Evolutionary conservation across 2,329 filamentous ascomycete species (phyloP).

Genomic region (Juglanconis oblonga): DNA sequence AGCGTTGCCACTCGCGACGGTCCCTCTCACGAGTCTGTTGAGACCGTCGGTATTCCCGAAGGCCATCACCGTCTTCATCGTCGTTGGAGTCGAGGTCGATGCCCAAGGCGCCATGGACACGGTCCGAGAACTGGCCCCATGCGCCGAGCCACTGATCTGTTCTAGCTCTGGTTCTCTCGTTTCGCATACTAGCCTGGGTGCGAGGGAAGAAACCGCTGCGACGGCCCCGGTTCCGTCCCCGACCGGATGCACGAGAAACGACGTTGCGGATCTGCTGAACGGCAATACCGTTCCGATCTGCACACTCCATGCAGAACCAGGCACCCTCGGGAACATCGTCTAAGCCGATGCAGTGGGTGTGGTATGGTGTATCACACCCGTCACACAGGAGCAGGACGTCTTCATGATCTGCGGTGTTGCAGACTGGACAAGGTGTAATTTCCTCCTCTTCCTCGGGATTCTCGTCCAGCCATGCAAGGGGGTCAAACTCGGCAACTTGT

Average conservation of each 20-base stretch:
- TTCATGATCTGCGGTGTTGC: slow-evolving; percentile 76
- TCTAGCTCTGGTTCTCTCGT: slow-evolving; percentile 60
- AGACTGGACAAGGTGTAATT: slow-evolving; percentile 76
- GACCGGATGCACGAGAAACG: slow-evolving; percentile 24
- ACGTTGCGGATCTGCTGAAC: slow-evolving; percentile 29
- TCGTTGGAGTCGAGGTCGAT: slow-evolving; percentile 85
- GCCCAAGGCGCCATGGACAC: slow-evolving; percentile 64
- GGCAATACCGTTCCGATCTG: slow-evolving; percentile 45
- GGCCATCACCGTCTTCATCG: slow-evolving; percentile 62
- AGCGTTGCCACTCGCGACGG: slow-evolving; percentile 63
- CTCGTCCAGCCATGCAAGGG: slow-evolving; percentile 70
- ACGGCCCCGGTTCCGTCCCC: slow-evolving; percentile 9
- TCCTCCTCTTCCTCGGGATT: slow-evolving; percentile 70
- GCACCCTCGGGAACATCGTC: slow-evolving; percentile 70
- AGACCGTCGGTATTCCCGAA: slow-evolving; percentile 52
- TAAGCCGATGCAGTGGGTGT: slow-evolving; percentile 87
- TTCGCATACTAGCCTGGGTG: slow-evolving; percentile 56
- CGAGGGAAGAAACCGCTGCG: slow-evolving; percentile 45
- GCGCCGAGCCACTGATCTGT: slow-evolving; percentile 86
- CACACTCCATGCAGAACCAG: slow-evolving; percentile 91
- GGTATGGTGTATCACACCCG: slow-evolving; percentile 83
- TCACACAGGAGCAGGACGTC: slow-evolving; percentile 87
- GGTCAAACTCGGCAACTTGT: slow-evolving; percentile 86
- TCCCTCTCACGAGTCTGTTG: slow-evolving; percentile 52
- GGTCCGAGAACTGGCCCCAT: slow-evolving; percentile 64